Evolutionary conservation across 148 eudicot species (phyloP).

Genomic region (Chenopodium suecicum): DNA sequence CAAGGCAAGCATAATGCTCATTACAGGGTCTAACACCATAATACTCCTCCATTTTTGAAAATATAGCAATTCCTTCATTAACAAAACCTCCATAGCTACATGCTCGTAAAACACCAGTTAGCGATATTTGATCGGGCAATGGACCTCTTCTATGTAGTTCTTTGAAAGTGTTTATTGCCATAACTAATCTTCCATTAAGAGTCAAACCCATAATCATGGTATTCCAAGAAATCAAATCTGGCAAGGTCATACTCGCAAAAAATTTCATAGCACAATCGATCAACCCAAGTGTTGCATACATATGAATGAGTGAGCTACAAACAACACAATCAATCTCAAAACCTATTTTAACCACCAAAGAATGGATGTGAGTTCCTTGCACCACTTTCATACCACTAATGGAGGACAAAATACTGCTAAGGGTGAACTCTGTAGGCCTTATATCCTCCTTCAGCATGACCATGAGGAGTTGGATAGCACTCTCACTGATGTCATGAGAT

Average conservation of each 20-base stretch:
- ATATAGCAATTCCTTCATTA: conserved; percentile 48
- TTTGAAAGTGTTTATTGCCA: conserved; percentile 52
- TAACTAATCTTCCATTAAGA: conserved; percentile 52
- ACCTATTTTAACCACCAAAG: conserved; percentile 58
- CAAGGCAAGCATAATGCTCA: conserved; percentile 51
- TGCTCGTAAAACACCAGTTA: conserved; percentile 60
- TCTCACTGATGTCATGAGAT: conserved; percentile 40
- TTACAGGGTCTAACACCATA: conserved; percentile 47
- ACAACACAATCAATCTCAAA: conserved; percentile 48
- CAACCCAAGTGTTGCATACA: conserved; percentile 70
- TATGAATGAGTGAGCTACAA: conserved; percentile 65
- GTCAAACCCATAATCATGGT: conserved; percentile 61
- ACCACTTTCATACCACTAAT: conserved; percentile 45
- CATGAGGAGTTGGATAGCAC: conserved; percentile 55
- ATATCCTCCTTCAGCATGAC: conserved; percentile 40
- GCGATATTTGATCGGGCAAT: conserved; percentile 60
- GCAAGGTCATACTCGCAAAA: conserved; percentile 37
- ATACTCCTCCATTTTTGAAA: conserved; percentile 53
- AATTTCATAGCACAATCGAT: conserved; percentile 47
- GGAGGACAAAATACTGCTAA: conserved; percentile 53
- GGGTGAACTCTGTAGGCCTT: conserved; percentile 67
- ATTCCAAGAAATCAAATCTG: conserved; percentile 77
- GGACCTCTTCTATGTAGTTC: conserved; percentile 44
- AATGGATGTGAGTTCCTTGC: conserved; percentile 68
- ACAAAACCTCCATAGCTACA: conserved; percentile 54